Percentiles rank a stretch among this genome's conserved stretches.
Evolutionary conservation across 805 yeast genomes (phyloP).

Genomic region (Cyberlindnera misumaiensis): DNA sequence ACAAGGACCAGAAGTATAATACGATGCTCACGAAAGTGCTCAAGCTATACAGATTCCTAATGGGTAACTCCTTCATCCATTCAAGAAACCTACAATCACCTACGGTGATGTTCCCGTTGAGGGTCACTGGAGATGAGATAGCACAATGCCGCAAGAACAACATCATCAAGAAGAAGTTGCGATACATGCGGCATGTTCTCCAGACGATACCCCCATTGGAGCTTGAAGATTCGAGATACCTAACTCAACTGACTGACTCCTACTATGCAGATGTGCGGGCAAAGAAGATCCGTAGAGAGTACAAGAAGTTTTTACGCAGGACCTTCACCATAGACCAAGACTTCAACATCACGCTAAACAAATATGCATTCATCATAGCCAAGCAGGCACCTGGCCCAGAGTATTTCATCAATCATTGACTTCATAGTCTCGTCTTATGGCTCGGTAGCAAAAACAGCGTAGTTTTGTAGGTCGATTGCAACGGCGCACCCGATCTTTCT

Average conservation of each 20-base stretch:
- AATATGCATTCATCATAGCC: constrained; percentile 16
- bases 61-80: constrained; percentile 7
- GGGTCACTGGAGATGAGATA: constrained; percentile 16
- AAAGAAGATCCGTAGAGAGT: constrained; percentile 13
- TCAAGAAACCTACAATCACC: constrained; percentile 14
- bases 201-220: constrained; percentile 18
- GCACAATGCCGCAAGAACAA: constrained; percentile 16
- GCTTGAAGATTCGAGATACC: constrained; percentile 8
- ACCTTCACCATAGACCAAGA: constrained; percentile 16
- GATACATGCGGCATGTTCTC: constrained; percentile 14
- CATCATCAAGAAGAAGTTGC: constrained; percentile 16
- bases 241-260: constrained; percentile 12
- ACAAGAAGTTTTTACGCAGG: constrained; percentile 18
- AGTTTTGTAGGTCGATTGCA: constrained; percentile 28
- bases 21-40: constrained; percentile 18
- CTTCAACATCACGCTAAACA: constrained; percentile 10
- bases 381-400: constrained; percentile 2
- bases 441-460: constrained; percentile 5
- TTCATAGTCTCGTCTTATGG: neutral
- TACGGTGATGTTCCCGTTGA: constrained; percentile 15
- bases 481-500: constrained; percentile 30
- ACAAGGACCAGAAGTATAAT: constrained; percentile 7
- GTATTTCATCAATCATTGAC: constrained; percentile 1
- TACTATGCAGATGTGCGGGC: constrained; percentile 2
- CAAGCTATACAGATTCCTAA: constrained; percentile 14